Base-by-base conservation (phyloP, 176 grass and related monocot genomes). In the Cenchrus americanus region DNA sequence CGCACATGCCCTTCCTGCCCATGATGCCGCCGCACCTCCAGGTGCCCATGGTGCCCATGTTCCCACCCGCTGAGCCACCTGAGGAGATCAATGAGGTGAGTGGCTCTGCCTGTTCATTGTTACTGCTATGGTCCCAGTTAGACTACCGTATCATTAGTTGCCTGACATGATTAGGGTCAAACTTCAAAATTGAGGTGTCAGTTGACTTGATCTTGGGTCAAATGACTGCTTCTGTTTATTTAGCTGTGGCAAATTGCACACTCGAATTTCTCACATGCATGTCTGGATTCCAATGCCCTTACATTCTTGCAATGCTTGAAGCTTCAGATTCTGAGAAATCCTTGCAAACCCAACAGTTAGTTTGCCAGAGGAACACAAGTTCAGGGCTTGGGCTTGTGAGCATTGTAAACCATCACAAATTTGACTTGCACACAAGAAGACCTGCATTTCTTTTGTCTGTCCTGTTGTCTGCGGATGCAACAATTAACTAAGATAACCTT, bases 51-150 rank as follows among this genome's bases (percentile, higher is more conserved):
- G 40, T 19, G 26, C 78, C 65, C 0, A 81, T 81, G 50, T 13
- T 67, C 17, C 62, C 52, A 8, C 78, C 71, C 5, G 14, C 74
- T 14, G 88, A 83, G 34, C 74, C 66, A 2, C 84, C 84, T 5
- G 88, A 90, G 74, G 88, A 90, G 74, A 86, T 90, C 30, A 83
- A 90, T 5, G 88, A 90, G 88, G 87, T 82, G 43, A 71, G 83
- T 4, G 27, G 27, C 27, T 42, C 18, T 43, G 51, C 73, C 8
- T 3, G 17, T 78, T 58, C 37, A 12, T 69, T 14, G 73, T 53
- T 67, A 14, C 40, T 26, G 14, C 12, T 27, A 22, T 27, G 14
- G 7, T 26, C 24, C 18, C 66, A 71, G 40, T 26, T 71, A 66
- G 37, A 14, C 19, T 54, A 55, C 17, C 13, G 30, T 50, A 22